Conservation (phyloP, 2,329 filamentous ascomycete genomes). For the Phyllosticta citribraziliensis region DNA sequence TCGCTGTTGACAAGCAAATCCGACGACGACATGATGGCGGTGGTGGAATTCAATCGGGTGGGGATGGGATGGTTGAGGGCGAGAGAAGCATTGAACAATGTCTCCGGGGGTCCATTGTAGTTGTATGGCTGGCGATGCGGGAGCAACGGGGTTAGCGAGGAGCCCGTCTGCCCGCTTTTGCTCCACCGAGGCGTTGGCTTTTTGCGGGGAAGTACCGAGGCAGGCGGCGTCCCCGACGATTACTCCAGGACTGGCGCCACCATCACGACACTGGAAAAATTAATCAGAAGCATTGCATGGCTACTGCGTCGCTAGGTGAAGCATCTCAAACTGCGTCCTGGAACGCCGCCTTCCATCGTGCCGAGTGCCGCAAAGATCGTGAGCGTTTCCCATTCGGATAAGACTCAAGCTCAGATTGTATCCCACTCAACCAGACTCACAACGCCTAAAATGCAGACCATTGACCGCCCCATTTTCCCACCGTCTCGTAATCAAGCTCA, state of each 20-base stretch:
- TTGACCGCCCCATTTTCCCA: neutral
- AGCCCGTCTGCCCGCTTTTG: neutral
- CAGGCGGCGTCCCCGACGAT: neutral
- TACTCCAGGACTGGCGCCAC: neutral
- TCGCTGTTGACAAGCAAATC: constrained; percentile 26
- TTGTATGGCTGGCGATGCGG: neutral
- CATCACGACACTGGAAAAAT: neutral
- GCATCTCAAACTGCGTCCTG: too few relatives aligned
- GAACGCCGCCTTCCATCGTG: too few relatives aligned
- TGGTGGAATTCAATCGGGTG: neutral
- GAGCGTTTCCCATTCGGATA: neutral
- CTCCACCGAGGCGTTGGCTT: neutral
- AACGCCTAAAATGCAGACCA: constrained; percentile 6
- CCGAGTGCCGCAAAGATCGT: neutral
- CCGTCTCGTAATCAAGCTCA: neutral
- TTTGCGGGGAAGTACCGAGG: neutral
- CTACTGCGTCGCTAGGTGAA: neutral
- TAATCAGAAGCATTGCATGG: neutral
- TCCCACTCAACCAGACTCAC: neutral
- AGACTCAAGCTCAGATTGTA: neutral
- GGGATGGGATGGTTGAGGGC: neutral
- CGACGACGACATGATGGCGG: neutral
- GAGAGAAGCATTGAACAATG: neutral
- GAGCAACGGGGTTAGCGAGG: neutral
- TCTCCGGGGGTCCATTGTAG: neutral